Evolutionary conservation across 768 basidiomycete species (phyloP), one percentile per base, ranked within the genome.

Genomic region (Crassisporium funariophilum): DNA sequence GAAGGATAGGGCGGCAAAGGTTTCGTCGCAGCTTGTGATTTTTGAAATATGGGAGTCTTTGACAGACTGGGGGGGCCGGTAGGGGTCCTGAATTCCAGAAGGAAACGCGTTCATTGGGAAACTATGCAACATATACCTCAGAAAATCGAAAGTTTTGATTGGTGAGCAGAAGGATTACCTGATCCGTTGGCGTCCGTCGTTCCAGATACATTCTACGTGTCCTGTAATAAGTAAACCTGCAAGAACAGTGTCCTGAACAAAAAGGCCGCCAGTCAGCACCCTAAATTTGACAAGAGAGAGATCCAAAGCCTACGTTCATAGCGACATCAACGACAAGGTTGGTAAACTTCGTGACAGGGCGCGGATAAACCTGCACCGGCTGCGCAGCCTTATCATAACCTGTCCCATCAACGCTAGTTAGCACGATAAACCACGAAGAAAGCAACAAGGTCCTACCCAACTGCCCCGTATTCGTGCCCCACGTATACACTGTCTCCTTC

Each of bases 401-500:
- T 89, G 39, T 2, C 5, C 35, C 6, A 43, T 20, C n/a, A 12
- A 41, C 9, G 39, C 35, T 23, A 43, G 23, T 53, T 6, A 34
- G 13, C 16, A 7, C 11, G 16, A 47, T 9, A 7, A 27, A 24
- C 17, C 15, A 36, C 41, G 38, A 23, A 15, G 25, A 23, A 7
- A 29, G 22, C 16, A 13, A 7, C 23, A 19, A 24, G 27, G 19
- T 59, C 76, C 43, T 50, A 83, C 94, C 95, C 3, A 98, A 75
- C 63, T 99, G 97, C 0, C 97, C 97, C 33, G 76, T 78, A 64
- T 98, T 97, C 19, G 86, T 90, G 0, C 97, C 97, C 94, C 94
- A 98, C 0, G 91, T 92, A 63, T 78, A 94, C 2, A 92, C 78
- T 34, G 81, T 69, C 8, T 63, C 65, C 4, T 70, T 69, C 0